Base-by-base conservation (phyloP, 1,139 yeast species). In the Pichia sp. region DNA sequence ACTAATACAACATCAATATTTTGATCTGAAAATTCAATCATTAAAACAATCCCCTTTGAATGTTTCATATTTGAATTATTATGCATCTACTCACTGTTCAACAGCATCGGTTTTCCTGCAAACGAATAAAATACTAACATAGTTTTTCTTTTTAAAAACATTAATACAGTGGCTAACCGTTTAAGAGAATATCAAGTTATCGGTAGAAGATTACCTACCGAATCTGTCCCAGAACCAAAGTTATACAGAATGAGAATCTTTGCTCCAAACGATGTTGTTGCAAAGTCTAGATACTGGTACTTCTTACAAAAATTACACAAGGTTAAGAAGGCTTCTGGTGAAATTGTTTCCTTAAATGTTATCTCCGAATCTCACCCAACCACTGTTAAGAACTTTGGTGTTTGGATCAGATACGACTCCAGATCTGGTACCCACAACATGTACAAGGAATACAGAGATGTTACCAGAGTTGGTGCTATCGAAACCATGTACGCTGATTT, bases 371-470 rank as follows among this genome's bases (percentile, higher is more conserved):
- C 90, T 71, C 87, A 79, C 80, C 98, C 98, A 75, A 86, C 95
- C 77, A 90, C 87, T 81, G 97, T 92, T 69, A 92, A 92, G 92
- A 92, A 90, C 87, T 92, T 88, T 71, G 98, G 97, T 80, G 74
- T 94, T 79, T 92, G 98, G 98, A 84, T 92, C 73, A 90, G 98
- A 82, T 92, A 94, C 87, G 98, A 94, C 73, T 92, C 99, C 62
- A 94, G 98, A 84, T 94, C 98, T 63, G 99, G 99, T 79, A 88
- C 95, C 69, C 98, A 94, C 95, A 92, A 92, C 95, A 92, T 92
- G 97, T 92, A 92, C 97, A 92, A 87, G 82, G 99, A 92, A 81
- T 87, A 88, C 94, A 90, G 98, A 78, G 98, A 92, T 67, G 95
- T 90, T 65, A 77, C 97, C 79, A 94, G 99, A 80, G 95, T 88